Evolutionary conservation across 1,139 yeast genomes (phyloP).

Genomic region (Pneumocystis wakefieldiae): DNA sequence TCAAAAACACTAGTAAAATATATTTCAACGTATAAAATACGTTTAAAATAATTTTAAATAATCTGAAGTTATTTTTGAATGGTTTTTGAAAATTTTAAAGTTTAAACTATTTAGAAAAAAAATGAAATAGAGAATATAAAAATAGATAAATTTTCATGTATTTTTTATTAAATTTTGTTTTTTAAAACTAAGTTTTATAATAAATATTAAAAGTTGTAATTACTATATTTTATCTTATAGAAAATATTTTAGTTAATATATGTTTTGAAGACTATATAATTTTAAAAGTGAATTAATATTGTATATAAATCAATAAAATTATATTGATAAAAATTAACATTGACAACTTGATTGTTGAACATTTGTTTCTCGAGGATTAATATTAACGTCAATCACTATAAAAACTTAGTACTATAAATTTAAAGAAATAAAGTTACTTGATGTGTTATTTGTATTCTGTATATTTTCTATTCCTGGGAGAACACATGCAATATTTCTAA

Average conservation of each 20-base stretch:
- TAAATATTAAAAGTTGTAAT: not conserved
- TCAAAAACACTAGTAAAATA: too few relatives aligned
- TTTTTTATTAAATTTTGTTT: not conserved
- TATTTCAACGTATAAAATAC: too few relatives aligned
- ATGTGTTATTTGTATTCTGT: constrained; percentile 12
- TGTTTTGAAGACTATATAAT: not conserved
- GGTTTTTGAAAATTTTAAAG: not conserved
- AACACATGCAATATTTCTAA: constrained; percentile 79
- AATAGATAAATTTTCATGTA: not conserved
- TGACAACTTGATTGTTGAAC: constrained; percentile 16
- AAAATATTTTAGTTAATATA: not conserved
- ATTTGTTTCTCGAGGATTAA: constrained; percentile 22
- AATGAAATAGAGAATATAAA: not conserved
- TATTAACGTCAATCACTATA: constrained; percentile 46
- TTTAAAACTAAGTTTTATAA: not conserved
- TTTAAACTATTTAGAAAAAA: not conserved
- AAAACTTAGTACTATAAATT: not conserved
- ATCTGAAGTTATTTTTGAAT: not conserved
- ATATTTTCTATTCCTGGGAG: constrained; percentile 63
- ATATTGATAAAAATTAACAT: constrained; percentile 12
- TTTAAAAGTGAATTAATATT: not conserved
- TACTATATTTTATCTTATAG: not conserved
- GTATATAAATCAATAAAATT: not conserved
- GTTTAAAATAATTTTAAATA: too few relatives aligned
- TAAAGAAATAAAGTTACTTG: constrained; percentile 5